These are phyloP conservation scores for Bacterosira constricta DNA, from an alignment of 108 stramenopile genomes.

Conservation along the genomic window DNA sequence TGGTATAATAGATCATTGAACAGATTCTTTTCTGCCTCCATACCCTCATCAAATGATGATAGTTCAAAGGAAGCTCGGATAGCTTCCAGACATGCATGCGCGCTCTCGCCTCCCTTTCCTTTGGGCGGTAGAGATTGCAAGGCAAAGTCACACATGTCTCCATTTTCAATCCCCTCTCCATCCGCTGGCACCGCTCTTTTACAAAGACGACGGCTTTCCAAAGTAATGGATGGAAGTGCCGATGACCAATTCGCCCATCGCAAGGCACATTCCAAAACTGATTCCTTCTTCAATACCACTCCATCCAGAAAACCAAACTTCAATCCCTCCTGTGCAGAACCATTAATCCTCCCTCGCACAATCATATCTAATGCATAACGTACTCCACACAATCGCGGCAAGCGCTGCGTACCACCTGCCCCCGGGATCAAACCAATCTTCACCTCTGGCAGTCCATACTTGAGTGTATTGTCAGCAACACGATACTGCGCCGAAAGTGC, in stretches of 20 bases:
- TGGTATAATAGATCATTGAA: slow-evolving; percentile 70
- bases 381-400: slow-evolving; percentile 87
- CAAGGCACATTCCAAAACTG: slow-evolving; percentile 51
- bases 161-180: slow-evolving; percentile 43
- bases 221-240: slow-evolving; percentile 35
- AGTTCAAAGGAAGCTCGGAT: slow-evolving; percentile 70
- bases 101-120: slow-evolving; percentile 74
- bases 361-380: slow-evolving; percentile 84
- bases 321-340: slow-evolving; percentile 56
- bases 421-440: slow-evolving; percentile 95
- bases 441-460: slow-evolving; percentile 94
- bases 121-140: slow-evolving; percentile 64
- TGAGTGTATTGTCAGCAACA: slow-evolving; percentile 54
- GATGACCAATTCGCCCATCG: slow-evolving; percentile 71
- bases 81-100: slow-evolving; percentile 74
- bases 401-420: slow-evolving; percentile 97
- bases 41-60: slow-evolving; percentile 62
- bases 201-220: slow-evolving; percentile 58
- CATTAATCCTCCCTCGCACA: slow-evolving; percentile 71
- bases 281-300: slow-evolving; percentile 20
- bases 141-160: slow-evolving; percentile 63
- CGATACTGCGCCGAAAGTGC: slow-evolving; percentile 94
- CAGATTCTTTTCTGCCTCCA: slow-evolving; percentile 61
- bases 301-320: slow-evolving; percentile 67
- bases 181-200: slow-evolving; percentile 44